Evolutionary conservation across 371 early-diverging fungal species (phyloP), one percentile per base, ranked within the genome.

Genomic region (Mortierella sp.): DNA sequence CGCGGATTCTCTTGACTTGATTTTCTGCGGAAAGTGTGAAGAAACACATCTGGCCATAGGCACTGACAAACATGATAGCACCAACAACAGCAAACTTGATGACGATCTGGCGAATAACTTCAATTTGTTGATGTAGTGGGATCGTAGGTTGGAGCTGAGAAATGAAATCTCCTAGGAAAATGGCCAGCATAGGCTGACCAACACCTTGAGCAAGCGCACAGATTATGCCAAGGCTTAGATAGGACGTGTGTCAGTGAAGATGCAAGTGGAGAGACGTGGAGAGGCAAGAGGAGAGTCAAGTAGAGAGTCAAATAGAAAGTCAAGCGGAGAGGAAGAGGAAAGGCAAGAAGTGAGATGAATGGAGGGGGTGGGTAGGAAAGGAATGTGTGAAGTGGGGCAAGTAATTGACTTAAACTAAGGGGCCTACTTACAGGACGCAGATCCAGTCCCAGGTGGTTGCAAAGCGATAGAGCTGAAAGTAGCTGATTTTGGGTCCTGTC

Each of bases 401-500:
- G 81, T 4, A 84, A 66, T 11, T 81, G 73, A n/a, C 91, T 91
- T 15, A 75, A 70, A 59, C 82, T 19, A 83, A 64, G 14, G 65
- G 4, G 87, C 7, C 71, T 50, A 9, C 91, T 90, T 26, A 85
- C 37, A 66, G 7, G 52, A 94, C 84, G 45, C 90, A 77, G 6
- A 84, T 11, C 48, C 70, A 68, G 82, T 95, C 95, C 9, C 64
- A 52, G 0, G 72, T 48, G 19, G 84, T 86, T 3, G 94, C 90
- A 70, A 88, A 94, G 45, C 90, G 86, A 64, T 87, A 92, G 15
- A 93, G 85, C 70, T 84, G 64, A 4, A 81, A 23, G 30, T 86
- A 67, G 1, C 88, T 62, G 0, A 91, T 84, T 66, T 66, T 45
- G 14, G 60, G 59, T 60, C 64, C 68, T 61, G 80, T 64, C 80